Evolutionary conservation across 1,284 basidiomycete genomes (phyloP).

Genomic region (Fomes fomentarius): DNA sequence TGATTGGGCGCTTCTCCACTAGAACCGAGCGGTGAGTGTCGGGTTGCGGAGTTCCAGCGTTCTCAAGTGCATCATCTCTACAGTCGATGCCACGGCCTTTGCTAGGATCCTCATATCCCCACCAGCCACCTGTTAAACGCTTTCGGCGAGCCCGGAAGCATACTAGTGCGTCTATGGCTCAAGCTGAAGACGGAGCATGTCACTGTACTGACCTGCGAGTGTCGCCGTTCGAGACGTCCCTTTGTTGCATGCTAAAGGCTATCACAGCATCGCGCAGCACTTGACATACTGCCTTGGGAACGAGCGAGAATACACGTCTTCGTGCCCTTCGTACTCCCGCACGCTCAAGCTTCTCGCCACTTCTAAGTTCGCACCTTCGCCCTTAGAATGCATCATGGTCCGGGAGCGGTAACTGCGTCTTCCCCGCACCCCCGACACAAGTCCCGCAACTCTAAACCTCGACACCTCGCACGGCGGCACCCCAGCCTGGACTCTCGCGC

Average conservation of each 20-base stretch:
- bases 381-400: constrained; percentile 23
- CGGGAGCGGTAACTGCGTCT: constrained; percentile 10
- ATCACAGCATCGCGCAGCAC: not conserved
- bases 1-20: constrained; percentile 8
- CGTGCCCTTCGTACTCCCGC: not conserved
- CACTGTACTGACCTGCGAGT: not conserved
- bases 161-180: not conserved
- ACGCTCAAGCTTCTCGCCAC: not conserved
- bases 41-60: constrained; percentile 5
- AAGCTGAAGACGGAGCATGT: not conserved
- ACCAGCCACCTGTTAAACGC: not conserved
- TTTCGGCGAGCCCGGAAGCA: constrained; percentile 4
- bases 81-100: constrained; percentile 9
- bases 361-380: not conserved
- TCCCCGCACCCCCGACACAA: constrained; percentile 8
- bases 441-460: constrained; percentile 14
- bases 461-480: constrained; percentile 10
- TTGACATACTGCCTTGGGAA: not conserved
- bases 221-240: not conserved
- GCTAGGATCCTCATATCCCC: not conserved
- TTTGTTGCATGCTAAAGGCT: not conserved
- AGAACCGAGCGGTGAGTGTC: not conserved
- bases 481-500: not conserved
- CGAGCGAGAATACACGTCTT: not conserved
- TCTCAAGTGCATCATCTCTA: constrained; percentile 5